phyloP scores from a whole-genome alignment of 192 early-diverging fungal genomes.

The Coemansia sp. region DNA sequence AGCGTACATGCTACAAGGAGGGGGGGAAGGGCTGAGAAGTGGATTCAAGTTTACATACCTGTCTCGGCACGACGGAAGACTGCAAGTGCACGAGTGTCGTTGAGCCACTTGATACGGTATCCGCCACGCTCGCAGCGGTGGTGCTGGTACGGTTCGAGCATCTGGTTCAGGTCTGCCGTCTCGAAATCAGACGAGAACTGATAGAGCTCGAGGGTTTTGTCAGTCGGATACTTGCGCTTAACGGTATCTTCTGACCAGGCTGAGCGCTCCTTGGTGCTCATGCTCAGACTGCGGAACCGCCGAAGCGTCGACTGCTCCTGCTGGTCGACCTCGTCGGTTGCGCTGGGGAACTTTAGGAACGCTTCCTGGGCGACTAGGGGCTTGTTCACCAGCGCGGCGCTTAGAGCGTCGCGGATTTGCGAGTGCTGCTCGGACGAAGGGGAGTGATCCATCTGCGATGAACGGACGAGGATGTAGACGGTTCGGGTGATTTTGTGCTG shows the following conservation, averaged over 20 bases:
- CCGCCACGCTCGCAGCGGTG: slow-evolving; percentile 49
- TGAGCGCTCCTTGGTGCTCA: slow-evolving; percentile 46
- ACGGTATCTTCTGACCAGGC: slow-evolving; percentile 52
- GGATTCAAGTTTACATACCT: slow-evolving; percentile 26
- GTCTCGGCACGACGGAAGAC: slow-evolving; percentile 53
- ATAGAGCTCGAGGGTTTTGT: slow-evolving; percentile 52
- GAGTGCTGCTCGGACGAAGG: slow-evolving; percentile 39
- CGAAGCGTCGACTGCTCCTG: slow-evolving; percentile 27
- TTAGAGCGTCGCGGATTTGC: slow-evolving; percentile 40
- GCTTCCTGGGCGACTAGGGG: slow-evolving; percentile 43
- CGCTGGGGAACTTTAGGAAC: slow-evolving; percentile 35
- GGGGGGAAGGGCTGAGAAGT: neutral
- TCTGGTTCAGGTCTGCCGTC: slow-evolving; percentile 53
- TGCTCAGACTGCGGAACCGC: slow-evolving; percentile 52
- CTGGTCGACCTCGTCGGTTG: slow-evolving; percentile 33
- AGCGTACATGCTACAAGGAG: neutral
- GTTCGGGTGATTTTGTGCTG: neutral
- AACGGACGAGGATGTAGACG: neutral
- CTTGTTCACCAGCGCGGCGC: slow-evolving; percentile 41
- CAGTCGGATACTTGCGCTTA: slow-evolving; percentile 52
- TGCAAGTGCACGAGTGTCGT: slow-evolving; percentile 50
- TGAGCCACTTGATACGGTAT: slow-evolving; percentile 56
- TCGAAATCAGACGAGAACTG: slow-evolving; percentile 53
- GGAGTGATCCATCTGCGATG: slow-evolving; percentile 30
- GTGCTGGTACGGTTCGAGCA: slow-evolving; percentile 57